phyloP scores from a whole-genome alignment of 208 protist genomes.

The Trypanosoma melophagium region DNA sequence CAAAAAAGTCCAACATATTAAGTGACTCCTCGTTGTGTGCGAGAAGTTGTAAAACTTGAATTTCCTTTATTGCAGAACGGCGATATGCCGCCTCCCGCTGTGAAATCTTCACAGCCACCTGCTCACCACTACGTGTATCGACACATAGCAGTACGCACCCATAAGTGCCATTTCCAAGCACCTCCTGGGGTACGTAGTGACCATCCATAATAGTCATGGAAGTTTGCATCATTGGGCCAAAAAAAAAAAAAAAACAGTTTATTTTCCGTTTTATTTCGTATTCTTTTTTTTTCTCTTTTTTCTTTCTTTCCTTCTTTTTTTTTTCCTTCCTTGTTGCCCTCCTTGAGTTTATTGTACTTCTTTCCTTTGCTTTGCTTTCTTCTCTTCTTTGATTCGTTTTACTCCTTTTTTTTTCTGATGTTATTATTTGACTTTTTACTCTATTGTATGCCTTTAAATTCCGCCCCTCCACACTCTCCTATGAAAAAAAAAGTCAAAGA shows the following conservation, averaged over 20 bases:
- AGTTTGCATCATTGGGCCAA: background rate
- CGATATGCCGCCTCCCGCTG: slow-evolving; percentile 77
- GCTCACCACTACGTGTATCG: slow-evolving; percentile 73
- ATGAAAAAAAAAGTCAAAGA: too few relatives aligned
- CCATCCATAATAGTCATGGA: slow-evolving; percentile 26
- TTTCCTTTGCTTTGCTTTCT: too few relatives aligned
- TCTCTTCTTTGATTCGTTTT: too few relatives aligned
- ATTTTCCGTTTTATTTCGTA: background rate
- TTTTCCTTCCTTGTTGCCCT: too few relatives aligned
- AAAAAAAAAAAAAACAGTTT: slow-evolving; percentile 10
- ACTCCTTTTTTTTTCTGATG: too few relatives aligned
- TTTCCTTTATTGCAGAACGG: slow-evolving; percentile 82
- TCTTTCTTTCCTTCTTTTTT: too few relatives aligned
- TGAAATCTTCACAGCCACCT: slow-evolving; percentile 88
- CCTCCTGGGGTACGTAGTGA: slow-evolving; percentile 65
- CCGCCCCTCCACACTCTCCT: too few relatives aligned
- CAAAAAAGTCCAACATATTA: slow-evolving; percentile 72
- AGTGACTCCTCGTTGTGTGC: slow-evolving; percentile 40
- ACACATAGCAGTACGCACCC: slow-evolving; percentile 86
- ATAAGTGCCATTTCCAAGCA: slow-evolving; percentile 91
- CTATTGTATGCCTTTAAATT: too few relatives aligned
- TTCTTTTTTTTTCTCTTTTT: slow-evolving; percentile 5
- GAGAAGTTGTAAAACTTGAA: slow-evolving; percentile 55
- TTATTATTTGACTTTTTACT: too few relatives aligned
- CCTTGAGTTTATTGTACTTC: too few relatives aligned